Percentiles rank a stretch among this genome's conserved stretches.
phyloP scores from a whole-genome alignment of 179 eudicot species.

The Carnegiea gigantea region DNA sequence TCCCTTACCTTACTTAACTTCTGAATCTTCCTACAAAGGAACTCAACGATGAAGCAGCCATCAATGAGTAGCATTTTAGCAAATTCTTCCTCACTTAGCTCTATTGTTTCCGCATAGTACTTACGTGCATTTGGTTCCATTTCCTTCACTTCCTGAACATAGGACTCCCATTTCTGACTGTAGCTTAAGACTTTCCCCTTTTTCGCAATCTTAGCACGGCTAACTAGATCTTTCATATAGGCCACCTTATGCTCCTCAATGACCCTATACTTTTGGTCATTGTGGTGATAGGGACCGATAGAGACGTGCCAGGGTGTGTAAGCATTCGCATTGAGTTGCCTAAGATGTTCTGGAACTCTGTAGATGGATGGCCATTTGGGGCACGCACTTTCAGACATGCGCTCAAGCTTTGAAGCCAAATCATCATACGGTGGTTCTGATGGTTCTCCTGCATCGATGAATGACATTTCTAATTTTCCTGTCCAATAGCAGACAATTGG shows the following conservation, averaged over 20 bases:
- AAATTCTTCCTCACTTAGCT: constrained; percentile 10
- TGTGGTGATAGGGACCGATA: constrained; percentile 22
- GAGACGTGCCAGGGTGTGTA: constrained; percentile 27
- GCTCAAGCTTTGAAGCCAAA: neutral
- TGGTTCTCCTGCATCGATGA: no score
- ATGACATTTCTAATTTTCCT: no score
- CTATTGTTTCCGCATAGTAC: constrained; percentile 17
- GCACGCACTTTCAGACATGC: neutral
- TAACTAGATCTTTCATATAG: constrained; percentile 9
- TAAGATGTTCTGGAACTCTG: constrained; percentile 14
- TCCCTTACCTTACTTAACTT: neutral
- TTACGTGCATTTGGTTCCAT: neutral
- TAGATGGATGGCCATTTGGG: constrained; percentile 17
- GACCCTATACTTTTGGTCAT: constrained; percentile 11
- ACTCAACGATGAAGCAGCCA: constrained; percentile 25
- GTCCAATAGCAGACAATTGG: no score
- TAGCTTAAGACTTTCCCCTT: no score
- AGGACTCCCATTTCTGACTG: neutral
- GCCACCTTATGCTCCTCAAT: constrained; percentile 21
- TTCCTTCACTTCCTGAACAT: neutral
- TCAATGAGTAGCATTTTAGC: constrained; percentile 18
- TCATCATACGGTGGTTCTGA: no score
- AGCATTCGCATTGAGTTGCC: constrained; percentile 17
- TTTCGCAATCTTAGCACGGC: neutral
- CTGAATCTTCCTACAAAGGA: constrained; percentile 17